Evolutionary conservation across 1,284 basidiomycete genomes (phyloP).

Genomic region (Sanghuangporus sanghuang): DNA sequence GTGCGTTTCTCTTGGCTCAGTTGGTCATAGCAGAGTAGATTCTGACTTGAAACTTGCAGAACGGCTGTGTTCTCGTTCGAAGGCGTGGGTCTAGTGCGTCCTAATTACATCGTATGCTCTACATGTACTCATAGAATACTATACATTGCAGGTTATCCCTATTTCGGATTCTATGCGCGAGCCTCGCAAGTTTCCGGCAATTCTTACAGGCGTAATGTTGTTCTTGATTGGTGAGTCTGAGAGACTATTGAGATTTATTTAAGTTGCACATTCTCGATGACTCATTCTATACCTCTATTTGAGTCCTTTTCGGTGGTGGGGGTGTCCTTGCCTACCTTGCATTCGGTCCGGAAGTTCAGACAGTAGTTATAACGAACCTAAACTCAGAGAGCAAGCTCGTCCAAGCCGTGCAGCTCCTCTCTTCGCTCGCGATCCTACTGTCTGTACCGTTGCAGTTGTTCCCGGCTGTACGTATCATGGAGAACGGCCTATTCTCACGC

Average conservation of each 20-base stretch:
- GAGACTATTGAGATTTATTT: conserved; percentile 21
- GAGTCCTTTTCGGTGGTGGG: conserved; percentile 85
- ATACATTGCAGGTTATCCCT: conserved; percentile 66
- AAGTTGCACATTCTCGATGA: neutral
- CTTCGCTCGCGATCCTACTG: conserved; percentile 90
- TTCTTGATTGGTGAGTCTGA: conserved; percentile 52
- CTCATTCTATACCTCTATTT: conserved; percentile 18
- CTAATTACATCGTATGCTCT: neutral
- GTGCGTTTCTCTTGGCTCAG: conserved; percentile 35
- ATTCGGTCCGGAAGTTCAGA: conserved; percentile 85
- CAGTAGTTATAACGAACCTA: conserved; percentile 94
- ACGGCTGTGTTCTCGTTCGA: conserved; percentile 99
- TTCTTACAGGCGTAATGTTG: conserved; percentile 88
- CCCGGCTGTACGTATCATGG: conserved; percentile 95
- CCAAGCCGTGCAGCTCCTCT: conserved; percentile 85
- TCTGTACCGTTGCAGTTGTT: conserved; percentile 95
- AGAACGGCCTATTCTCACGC: conserved; percentile 90
- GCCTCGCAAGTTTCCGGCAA: conserved; percentile 88
- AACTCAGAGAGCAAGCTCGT: conserved; percentile 84
- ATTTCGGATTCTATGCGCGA: conserved; percentile 97
- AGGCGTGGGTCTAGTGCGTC: conserved; percentile 84
- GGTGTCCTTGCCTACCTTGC: conserved; percentile 87
- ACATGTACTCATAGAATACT: conserved; percentile 3
- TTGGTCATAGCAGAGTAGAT: conserved; percentile 2
- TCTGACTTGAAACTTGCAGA: conserved; percentile 25